Percentiles rank a stretch among this genome's conserved stretches.
Conservation (phyloP, 805 yeast species). For the Jamesozyma rosinii region DNA sequence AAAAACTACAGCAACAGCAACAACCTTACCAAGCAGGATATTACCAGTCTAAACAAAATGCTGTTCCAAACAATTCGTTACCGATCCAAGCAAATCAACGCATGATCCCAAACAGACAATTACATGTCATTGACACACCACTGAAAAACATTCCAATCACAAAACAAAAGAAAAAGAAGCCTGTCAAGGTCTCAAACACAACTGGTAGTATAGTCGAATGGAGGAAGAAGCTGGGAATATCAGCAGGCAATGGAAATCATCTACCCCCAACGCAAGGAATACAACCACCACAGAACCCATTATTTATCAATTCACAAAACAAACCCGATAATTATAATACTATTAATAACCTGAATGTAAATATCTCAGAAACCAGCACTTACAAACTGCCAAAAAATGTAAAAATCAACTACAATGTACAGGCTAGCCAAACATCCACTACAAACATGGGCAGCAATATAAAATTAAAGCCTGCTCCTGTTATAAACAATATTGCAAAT, state of each 20-base stretch:
- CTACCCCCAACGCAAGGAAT: neutral
- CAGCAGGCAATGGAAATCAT: conserved; percentile 6
- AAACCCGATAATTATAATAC: neutral
- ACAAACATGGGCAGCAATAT: neutral
- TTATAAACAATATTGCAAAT: neutral
- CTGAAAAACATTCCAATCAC: conserved; percentile 22
- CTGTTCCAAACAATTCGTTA: neutral
- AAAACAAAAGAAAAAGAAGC: conserved; percentile 25
- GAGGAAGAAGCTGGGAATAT: conserved; percentile 29
- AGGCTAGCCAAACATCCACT: neutral
- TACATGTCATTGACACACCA: conserved; percentile 25
- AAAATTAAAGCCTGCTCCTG: neutral
- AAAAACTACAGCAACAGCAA: neutral
- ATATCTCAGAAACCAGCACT: neutral
- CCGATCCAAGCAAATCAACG: conserved; percentile 8
- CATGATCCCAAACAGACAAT: conserved; percentile 16
- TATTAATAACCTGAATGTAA: neutral
- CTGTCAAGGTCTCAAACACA: conserved; percentile 23
- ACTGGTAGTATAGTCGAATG: conserved; percentile 32
- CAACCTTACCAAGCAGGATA: neutral
- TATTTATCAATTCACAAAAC: neutral
- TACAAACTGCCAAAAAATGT: neutral
- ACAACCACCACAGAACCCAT: neutral
- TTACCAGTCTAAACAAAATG: neutral
- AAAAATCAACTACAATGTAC: neutral